Percentiles rank a stretch among this genome's conserved stretches.
phyloP scores from a whole-genome alignment of 768 basidiomycete genomes.

The Termitomyces titanicus region DNA sequence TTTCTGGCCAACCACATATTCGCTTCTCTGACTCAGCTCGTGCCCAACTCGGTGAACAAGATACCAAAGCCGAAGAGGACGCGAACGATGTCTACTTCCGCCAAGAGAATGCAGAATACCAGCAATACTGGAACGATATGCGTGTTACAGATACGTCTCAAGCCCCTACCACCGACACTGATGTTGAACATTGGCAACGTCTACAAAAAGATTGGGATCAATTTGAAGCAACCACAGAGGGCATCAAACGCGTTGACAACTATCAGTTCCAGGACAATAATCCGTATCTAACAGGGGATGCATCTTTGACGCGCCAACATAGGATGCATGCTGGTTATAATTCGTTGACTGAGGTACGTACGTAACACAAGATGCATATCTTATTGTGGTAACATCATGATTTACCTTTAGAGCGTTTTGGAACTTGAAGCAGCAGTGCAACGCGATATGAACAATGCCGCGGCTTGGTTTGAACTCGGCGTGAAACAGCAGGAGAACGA shows the following conservation, averaged over 20 bases:
- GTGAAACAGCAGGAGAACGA: slow-evolving; percentile 99
- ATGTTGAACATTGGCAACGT: slow-evolving; percentile 51
- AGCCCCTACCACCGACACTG: slow-evolving; percentile 17
- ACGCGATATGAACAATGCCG: slow-evolving; percentile 61
- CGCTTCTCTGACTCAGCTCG: slow-evolving; percentile 8
- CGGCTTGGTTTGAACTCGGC: slow-evolving; percentile 89
- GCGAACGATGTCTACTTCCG: slow-evolving; percentile 66
- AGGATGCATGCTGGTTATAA: slow-evolving; percentile 31
- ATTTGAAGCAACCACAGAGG: slow-evolving; percentile 71
- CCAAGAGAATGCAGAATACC: slow-evolving; percentile 68
- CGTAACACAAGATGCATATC: slow-evolving; percentile 6
- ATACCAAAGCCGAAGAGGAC: slow-evolving; percentile 26
- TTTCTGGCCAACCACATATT: slow-evolving; percentile 1
- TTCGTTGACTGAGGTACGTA: slow-evolving; percentile 43
- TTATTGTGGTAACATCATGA: slow-evolving; percentile 13
- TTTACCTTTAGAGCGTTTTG: slow-evolving; percentile 63
- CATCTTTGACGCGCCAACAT: slow-evolving; percentile 50
- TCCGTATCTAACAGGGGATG: slow-evolving; percentile 69
- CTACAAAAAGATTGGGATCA: slow-evolving; percentile 79
- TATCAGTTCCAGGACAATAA: slow-evolving; percentile 80
- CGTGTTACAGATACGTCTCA: slow-evolving; percentile 16
- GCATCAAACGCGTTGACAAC: slow-evolving; percentile 48
- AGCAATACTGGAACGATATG: slow-evolving; percentile 42
- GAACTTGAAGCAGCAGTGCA: slow-evolving; percentile 90
- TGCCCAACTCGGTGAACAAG: background rate